These are phyloP conservation scores for Puccinia brachypodii DNA, from an alignment of 1,284 basidiomycete genomes.

Conservation along the genomic window DNA sequence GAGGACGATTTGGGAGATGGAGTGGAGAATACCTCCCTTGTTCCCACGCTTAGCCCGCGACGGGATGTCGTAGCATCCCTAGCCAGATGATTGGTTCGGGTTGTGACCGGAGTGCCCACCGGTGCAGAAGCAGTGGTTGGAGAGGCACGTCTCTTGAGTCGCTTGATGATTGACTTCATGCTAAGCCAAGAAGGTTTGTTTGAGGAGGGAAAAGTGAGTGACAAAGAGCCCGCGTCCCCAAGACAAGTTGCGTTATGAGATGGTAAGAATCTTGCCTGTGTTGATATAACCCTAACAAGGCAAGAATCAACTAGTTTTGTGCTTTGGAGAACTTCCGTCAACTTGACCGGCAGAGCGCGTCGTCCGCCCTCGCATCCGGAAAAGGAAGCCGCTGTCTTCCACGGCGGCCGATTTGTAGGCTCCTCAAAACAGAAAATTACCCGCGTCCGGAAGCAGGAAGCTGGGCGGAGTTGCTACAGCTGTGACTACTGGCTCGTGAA, in stretches of 20 bases:
- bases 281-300: too few relatives aligned
- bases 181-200: background rate
- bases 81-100: background rate
- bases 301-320: background rate
- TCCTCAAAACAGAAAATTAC: too few relatives aligned
- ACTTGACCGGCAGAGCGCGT: background rate
- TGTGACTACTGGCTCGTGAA: too few relatives aligned
- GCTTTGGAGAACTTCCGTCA: background rate
- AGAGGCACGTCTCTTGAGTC: constrained; percentile 16
- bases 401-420: too few relatives aligned
- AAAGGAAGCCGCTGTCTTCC: too few relatives aligned
- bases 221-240: background rate
- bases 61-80: background rate
- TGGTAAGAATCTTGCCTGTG: too few relatives aligned
- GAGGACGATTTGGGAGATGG: background rate
- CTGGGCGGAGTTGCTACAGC: too few relatives aligned
- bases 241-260: background rate
- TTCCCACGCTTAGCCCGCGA: background rate
- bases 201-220: background rate
- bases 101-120: background rate
- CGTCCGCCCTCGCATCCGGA: too few relatives aligned
- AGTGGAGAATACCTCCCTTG: background rate
- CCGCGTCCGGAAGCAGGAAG: too few relatives aligned
- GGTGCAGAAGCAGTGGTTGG: constrained; percentile 19
- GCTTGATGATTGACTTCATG: constrained; percentile 26